These are phyloP conservation scores for Cucurbita pepo DNA, from an alignment of 306 rosid species.

Conservation along the genomic window DNA sequence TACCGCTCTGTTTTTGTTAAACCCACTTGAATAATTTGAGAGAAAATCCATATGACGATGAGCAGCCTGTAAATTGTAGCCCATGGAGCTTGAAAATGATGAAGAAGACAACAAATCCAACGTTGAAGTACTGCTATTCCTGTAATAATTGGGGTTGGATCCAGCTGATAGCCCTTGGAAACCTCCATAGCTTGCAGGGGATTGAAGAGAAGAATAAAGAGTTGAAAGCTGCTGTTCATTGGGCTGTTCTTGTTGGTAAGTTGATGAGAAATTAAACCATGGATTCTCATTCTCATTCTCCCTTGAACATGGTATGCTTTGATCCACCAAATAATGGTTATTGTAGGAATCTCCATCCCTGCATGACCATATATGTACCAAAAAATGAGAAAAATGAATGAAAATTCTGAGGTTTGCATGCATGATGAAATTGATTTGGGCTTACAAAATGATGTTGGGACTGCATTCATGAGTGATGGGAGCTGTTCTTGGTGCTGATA, in stretches of 20 bases:
- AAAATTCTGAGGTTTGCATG: neutral
- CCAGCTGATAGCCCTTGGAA: neutral
- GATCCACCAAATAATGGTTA: slow-evolving; percentile 13
- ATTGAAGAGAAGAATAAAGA: slow-evolving; percentile 1
- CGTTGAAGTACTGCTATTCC: slow-evolving; percentile 5
- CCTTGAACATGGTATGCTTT: slow-evolving; percentile 20
- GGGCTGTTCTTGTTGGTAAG: neutral
- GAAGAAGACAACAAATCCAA: slow-evolving; percentile 16
- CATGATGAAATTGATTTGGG: neutral
- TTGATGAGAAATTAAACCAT: slow-evolving; percentile 4
- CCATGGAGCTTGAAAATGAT: slow-evolving; percentile 21
- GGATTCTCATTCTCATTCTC: slow-evolving; percentile 1
- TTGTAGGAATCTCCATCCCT: slow-evolving; percentile 13
- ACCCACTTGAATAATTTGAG: slow-evolving; percentile 1
- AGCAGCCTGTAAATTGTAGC: slow-evolving; percentile 17
- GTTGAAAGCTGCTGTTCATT: slow-evolving; percentile 11
- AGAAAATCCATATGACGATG: slow-evolving; percentile 8
- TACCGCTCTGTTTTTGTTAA: slow-evolving; percentile 4
- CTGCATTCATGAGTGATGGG: slow-evolving; percentile 6
- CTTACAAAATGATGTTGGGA: slow-evolving; percentile 23
- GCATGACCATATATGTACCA: neutral
- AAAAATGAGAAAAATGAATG: neutral
- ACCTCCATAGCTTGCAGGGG: slow-evolving; percentile 11
- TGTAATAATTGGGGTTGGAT: slow-evolving; percentile 8
- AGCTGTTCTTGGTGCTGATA: neutral